Evolutionary conservation across 2,329 filamentous ascomycete species (phyloP).

Genomic region (Nothophoma quercina): DNA sequence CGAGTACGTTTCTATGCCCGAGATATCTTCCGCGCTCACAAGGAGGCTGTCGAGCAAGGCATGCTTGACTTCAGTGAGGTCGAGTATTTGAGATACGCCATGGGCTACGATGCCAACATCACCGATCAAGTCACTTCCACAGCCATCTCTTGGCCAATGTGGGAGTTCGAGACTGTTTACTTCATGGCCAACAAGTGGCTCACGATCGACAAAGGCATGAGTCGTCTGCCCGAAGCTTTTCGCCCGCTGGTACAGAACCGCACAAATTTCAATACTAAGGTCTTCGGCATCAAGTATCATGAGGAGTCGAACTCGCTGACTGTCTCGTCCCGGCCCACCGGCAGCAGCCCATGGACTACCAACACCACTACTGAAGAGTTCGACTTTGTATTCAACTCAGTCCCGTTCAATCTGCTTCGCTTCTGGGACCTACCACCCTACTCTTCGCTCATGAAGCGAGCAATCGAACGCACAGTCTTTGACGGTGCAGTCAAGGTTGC

Average conservation of each 20-base stretch:
- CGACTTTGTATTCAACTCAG: constrained; percentile 69
- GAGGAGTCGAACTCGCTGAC: constrained; percentile 59
- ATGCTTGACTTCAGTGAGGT: constrained; percentile 70
- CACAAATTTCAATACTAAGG: constrained; percentile 61
- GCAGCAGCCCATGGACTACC: constrained; percentile 49
- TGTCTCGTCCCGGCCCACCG: constrained; percentile 59
- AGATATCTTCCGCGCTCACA: constrained; percentile 60
- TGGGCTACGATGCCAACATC: constrained; percentile 63
- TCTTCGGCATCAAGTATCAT: constrained; percentile 63
- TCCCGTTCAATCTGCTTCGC: constrained; percentile 68
- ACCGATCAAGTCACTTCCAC: constrained; percentile 49
- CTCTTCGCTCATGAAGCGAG: constrained; percentile 55
- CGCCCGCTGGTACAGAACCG: constrained; percentile 64
- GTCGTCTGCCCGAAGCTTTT: constrained; percentile 66
- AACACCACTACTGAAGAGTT: constrained; percentile 57
- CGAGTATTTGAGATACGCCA: constrained; percentile 64
- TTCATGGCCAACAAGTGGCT: constrained; percentile 64
- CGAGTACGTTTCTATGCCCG: constrained; percentile 48
- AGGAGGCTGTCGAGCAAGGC: constrained; percentile 57
- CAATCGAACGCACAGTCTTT: constrained; percentile 56
- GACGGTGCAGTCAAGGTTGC: constrained; percentile 62
- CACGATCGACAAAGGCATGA: constrained; percentile 67
- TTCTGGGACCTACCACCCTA: constrained; percentile 64
- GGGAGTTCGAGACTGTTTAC: constrained; percentile 59
- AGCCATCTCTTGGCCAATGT: constrained; percentile 55